Percentiles rank a stretch among this genome's conserved stretches.
Conservation (phyloP, 176 grass and related monocot genomes). For the Juncus effusus region DNA sequence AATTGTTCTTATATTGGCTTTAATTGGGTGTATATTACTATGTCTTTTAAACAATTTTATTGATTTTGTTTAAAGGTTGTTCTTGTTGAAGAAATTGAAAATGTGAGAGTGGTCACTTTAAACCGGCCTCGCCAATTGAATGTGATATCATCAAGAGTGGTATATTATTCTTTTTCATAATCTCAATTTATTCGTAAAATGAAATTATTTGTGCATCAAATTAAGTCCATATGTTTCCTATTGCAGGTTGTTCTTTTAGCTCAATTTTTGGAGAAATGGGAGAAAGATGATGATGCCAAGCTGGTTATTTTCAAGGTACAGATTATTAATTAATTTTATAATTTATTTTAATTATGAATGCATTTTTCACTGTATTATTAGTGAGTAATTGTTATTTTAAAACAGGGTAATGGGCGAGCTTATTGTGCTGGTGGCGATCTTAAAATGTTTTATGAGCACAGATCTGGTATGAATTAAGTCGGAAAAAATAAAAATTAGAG, state of each 20-base stretch:
- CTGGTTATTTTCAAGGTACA: constrained; percentile 81
- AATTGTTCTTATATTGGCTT: no score
- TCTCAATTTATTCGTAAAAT: constrained; percentile 11
- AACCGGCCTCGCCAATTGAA: constrained; percentile 94
- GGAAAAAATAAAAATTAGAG: no score
- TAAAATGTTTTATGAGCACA: constrained; percentile 98
- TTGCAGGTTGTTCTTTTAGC: constrained; percentile 71
- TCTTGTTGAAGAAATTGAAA: constrained; percentile 53
- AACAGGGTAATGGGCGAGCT: constrained; percentile 68
- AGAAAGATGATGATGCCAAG: constrained; percentile 76
- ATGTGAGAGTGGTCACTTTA: constrained; percentile 61
- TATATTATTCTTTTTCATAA: constrained; percentile 26
- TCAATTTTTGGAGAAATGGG: constrained; percentile 84
- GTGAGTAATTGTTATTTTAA: constrained; percentile 23
- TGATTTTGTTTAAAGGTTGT: constrained; percentile 47
- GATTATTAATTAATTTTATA: background rate
- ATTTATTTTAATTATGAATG: constrained; percentile 6
- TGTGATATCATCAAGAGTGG: constrained; percentile 71
- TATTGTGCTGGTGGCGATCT: constrained; percentile 95
- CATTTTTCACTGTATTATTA: background rate
- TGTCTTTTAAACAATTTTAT: no score
- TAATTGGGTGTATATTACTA: no score
- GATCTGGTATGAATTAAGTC: constrained; percentile 44
- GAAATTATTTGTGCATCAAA: background rate
- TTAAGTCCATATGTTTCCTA: background rate